Percentiles rank a stretch among this genome's conserved stretches.
phyloP scores from a whole-genome alignment of 176 grass and related monocot genomes.

The Thalia dealbata region DNA sequence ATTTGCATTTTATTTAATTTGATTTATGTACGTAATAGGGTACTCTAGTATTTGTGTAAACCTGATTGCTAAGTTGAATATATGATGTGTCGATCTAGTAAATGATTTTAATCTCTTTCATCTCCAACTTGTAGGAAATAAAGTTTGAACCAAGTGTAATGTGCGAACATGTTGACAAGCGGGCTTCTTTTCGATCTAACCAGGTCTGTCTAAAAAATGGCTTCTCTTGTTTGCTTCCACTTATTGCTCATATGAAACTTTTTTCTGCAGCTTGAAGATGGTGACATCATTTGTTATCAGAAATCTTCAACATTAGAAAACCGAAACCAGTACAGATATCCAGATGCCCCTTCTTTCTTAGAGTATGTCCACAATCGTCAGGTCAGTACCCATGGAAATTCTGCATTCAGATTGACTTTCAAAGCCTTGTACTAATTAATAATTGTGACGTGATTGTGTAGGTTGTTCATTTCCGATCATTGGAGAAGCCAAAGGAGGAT shows the following conservation, averaged over 20 bases:
- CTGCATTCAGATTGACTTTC: too few species aligned
- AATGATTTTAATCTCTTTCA: background rate
- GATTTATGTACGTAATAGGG: too few species aligned
- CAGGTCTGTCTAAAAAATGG: background rate
- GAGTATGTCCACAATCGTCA: too few species aligned
- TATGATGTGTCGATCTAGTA: background rate
- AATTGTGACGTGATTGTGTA: constrained; percentile 15
- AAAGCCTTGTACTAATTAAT: too few species aligned
- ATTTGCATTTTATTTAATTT: too few species aligned
- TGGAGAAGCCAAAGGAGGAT: constrained; percentile 62
- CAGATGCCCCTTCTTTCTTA: too few species aligned
- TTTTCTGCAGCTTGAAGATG: too few species aligned
- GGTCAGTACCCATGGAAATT: too few species aligned
- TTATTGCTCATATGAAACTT: too few species aligned
- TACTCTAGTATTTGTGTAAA: background rate
- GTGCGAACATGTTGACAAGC: constrained; percentile 14
- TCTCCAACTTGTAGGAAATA: constrained; percentile 2
- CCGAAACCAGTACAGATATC: too few species aligned
- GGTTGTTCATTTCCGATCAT: constrained; percentile 54
- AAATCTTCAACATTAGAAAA: too few species aligned
- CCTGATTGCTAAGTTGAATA: background rate
- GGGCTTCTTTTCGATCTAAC: constrained; percentile 1
- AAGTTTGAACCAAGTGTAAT: constrained; percentile 8
- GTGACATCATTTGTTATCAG: too few species aligned
- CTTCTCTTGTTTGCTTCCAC: background rate